Conservation (phyloP, 371 early-diverging fungal species). For the Mortierella sp. region DNA sequence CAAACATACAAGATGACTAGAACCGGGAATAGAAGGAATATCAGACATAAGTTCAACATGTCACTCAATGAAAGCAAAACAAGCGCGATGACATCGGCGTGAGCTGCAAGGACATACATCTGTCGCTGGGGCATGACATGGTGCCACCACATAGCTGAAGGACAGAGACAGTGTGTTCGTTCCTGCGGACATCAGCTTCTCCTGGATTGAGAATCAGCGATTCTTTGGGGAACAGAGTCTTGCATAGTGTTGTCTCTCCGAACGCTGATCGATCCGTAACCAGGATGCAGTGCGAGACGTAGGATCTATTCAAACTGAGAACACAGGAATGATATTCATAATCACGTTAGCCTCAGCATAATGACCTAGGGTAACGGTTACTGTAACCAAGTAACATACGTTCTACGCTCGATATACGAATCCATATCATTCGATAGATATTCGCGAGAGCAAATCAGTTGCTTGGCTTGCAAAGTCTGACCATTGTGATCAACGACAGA, state of each 20-base stretch:
- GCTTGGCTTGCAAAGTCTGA: slow-evolving; percentile 56
- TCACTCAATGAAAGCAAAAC: not conserved
- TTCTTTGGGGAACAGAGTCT: slow-evolving; percentile 68
- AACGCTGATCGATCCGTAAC: slow-evolving; percentile 60
- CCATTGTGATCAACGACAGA: slow-evolving; percentile 61
- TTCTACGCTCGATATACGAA: slow-evolving; percentile 38
- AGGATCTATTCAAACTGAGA: slow-evolving; percentile 54
- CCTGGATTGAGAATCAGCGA: slow-evolving; percentile 56
- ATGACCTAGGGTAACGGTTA: no score
- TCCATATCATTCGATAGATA: slow-evolving; percentile 61
- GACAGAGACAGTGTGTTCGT: slow-evolving; percentile 59
- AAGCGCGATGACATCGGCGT: not conserved
- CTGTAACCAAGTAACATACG: slow-evolving; percentile 8
- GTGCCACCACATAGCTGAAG: slow-evolving; percentile 70
- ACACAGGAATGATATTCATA: not conserved
- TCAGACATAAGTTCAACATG: no score
- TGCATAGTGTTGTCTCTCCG: slow-evolving; percentile 56
- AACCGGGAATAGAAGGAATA: not conserved
- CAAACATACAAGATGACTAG: slow-evolving; percentile 35
- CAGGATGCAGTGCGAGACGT: slow-evolving; percentile 60
- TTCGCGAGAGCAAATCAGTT: slow-evolving; percentile 63
- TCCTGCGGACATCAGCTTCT: slow-evolving; percentile 51
- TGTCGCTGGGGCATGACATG: slow-evolving; percentile 69
- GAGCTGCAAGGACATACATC: slow-evolving; percentile 59
- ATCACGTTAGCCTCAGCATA: not conserved